Evolutionary conservation across 306 rosid genomes (phyloP), one percentile per base, ranked within the genome.

Genomic region (Cucurbita pepo): DNA sequence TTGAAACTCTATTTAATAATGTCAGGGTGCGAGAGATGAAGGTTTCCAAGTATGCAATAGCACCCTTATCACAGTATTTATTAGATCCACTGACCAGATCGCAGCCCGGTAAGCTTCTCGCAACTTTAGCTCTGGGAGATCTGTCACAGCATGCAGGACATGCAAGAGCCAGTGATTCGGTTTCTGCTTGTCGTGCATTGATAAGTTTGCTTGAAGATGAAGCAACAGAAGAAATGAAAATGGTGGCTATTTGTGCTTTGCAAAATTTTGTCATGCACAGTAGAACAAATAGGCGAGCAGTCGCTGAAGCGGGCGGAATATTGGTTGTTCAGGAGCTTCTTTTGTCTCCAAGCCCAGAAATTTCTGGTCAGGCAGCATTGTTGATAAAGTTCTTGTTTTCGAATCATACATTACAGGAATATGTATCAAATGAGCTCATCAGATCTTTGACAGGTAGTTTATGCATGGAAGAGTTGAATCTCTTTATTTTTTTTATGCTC

Each of bases 251-350:
- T 70, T 94, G 98, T 77, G 98, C 97, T 11, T 80, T 94, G 85
- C 98, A 94, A 79, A 94, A 90, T 85, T 94, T 94, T 73, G 97
- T 90, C 85, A 89, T 94, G 97, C 88, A 80, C 82, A 90, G 98
- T 84, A 85, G 95, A 89, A 90, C 98, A 10, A 94, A 94, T 76
- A 82, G 97, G 82, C 90, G 98, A 62, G 98, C 98, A 52, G 96
- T 94, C 53, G 98, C 98, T 12, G 98, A 94, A 83, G 97, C 98
- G 21, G 98, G 98, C 77, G 98, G 98, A 66, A 89, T 94, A 76
- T 81, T 94, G 87, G 91, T 94, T 75, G 80, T 94, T 86, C 98
- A 94, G 86, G 98, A 94, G 76, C 81, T 94, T 76, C 88, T 94
- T 55, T 82, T 87, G 72, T 94, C 94, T 77, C 86, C 82, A 12